Evolutionary conservation across 805 yeast species (phyloP).

Genomic region (Pichia cabralensis): DNA sequence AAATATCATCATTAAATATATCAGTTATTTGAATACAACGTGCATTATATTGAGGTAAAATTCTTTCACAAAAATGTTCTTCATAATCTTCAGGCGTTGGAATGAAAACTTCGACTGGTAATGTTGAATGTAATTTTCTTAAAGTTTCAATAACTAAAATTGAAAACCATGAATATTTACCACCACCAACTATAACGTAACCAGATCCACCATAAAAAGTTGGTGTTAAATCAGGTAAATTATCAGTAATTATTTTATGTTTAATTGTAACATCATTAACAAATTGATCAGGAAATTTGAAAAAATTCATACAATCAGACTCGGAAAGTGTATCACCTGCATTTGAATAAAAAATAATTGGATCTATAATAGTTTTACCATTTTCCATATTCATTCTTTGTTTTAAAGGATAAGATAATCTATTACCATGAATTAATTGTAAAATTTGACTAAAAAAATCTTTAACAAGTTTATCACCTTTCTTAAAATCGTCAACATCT

Average conservation of each 20-base stretch:
- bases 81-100: constrained; percentile 13
- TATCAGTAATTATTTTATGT: constrained; percentile 35
- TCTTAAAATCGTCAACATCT: constrained; percentile 36
- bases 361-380: constrained; percentile 16
- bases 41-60: constrained; percentile 32
- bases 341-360: constrained; percentile 8
- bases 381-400: constrained; percentile 18
- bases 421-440: constrained; percentile 10
- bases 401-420: constrained; percentile 22
- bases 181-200: constrained; percentile 35
- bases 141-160: constrained; percentile 30
- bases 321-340: constrained; percentile 8
- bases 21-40: constrained; percentile 31
- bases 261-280: constrained; percentile 33
- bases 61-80: constrained; percentile 23
- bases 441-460: background rate
- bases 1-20: constrained; percentile 24
- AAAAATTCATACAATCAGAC: constrained; percentile 1
- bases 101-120: constrained; percentile 25
- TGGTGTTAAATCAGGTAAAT: constrained; percentile 33
- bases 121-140: constrained; percentile 31
- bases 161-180: constrained; percentile 32
- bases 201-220: constrained; percentile 21
- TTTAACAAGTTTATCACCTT: constrained; percentile 45
- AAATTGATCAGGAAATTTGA: constrained; percentile 28